phyloP scores from a whole-genome alignment of 176 grass and related monocot genomes.

The Poa pratensis region DNA sequence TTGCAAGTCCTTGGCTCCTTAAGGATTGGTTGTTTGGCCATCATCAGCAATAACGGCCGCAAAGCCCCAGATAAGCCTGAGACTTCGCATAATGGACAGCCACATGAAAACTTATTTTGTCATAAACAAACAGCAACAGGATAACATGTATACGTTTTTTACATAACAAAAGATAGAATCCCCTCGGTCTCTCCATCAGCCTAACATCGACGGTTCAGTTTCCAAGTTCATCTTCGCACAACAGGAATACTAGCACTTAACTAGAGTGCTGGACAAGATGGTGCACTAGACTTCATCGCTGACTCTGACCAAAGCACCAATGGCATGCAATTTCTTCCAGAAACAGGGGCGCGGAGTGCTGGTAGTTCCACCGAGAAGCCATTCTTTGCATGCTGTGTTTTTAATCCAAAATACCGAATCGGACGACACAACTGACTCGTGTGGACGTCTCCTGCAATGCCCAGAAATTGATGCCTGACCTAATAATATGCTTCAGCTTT shows the following conservation, averaged over 20 bases:
- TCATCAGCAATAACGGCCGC: neutral
- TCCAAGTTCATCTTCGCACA: neutral
- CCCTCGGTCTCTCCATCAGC: neutral
- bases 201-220: neutral
- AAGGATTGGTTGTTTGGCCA: too few relatives aligned
- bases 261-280: neutral
- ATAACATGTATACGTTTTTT: neutral
- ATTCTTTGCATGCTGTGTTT: neutral
- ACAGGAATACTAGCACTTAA: neutral
- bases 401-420: neutral
- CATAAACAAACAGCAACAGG: neutral
- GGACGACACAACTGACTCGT: neutral
- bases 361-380: neutral
- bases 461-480: neutral
- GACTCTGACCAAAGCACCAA: neutral
- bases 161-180: neutral
- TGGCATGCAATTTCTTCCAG: neutral
- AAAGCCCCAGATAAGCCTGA: neutral
- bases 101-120: neutral
- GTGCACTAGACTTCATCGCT: neutral
- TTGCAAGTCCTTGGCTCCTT: too few relatives aligned
- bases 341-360: too few relatives aligned
- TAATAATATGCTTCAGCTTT: neutral
- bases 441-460: neutral
- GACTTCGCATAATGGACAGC: neutral